Base-by-base conservation (phyloP, 129 eudicot genomes). In the Centella asiatica region DNA sequence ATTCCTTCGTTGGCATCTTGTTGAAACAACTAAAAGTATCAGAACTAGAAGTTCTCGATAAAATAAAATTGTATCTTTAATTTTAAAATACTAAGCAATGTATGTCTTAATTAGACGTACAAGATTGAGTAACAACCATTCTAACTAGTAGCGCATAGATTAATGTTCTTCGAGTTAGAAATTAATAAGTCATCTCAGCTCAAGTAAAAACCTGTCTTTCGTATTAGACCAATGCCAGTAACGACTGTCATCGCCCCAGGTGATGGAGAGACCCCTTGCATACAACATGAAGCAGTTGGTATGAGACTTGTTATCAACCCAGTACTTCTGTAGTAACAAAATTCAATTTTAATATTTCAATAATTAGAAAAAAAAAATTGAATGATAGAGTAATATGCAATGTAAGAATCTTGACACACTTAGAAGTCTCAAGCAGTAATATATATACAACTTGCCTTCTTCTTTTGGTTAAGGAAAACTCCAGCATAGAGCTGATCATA, bases 211-310 rank as follows among this genome's bases (percentile, higher is more conserved):
- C 63, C 45, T 70, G 55, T 86, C 95, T n/a, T 81, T 63, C 29
- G 62, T 24, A 58, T 40, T 7, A 49, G 77, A 55, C 97, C 97
- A 92, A 34, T 62, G 78, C 98, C 98, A 92, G 61, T 63, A 79
- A 19, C 81, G 79, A 17, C 12, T 42, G 72, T 84, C 84, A 9
- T 87, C 95, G 8, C 73, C 78, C 95, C 94, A 92, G 23, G 90
- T 79, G 64, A 87, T 79, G 0, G 36, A 26, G 40, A 92, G 85
- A 63, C 75, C 80, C 69, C 71, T 80, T 33, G 95, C 95, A 69
- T 59, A 87, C 64, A 87, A 54, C 69, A 78, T 63, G 73, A 90
- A 86, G 81, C 94, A 84, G 76, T 84, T 83, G 75, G 60, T 65
- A 14, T 88, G 74, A 13, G 80, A 71, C 57, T 59, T 70, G 75